A percentile compares a stretch with the other conserved stretches of the same genome.
These are phyloP conservation scores for Phanerodontia chrysosporium DNA, from an alignment of 768 basidiomycete species.

Conservation along the genomic window DNA sequence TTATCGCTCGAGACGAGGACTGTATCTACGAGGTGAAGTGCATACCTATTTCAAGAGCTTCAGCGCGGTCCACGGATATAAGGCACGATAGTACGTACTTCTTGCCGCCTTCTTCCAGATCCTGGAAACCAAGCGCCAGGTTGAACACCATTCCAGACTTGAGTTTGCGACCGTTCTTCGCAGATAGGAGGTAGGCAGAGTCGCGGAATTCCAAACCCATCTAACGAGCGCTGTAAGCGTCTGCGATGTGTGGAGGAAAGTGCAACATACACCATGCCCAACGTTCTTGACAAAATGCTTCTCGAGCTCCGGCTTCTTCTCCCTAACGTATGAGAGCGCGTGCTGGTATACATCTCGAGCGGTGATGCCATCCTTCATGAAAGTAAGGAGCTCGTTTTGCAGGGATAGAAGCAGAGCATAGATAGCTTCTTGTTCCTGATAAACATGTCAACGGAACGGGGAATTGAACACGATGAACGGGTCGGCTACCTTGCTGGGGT, in stretches of 20 bases:
- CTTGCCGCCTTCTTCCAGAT: slow-evolving; percentile 74
- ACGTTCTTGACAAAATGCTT: slow-evolving; percentile 84
- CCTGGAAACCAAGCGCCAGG: slow-evolving; percentile 80
- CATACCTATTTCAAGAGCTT: slow-evolving; percentile 52
- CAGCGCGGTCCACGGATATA: neutral
- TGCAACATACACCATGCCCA: slow-evolving; percentile 74
- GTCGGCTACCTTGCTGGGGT: slow-evolving; percentile 71
- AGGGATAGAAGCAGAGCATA: slow-evolving; percentile 76
- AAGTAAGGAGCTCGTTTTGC: slow-evolving; percentile 68
- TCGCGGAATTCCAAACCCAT: slow-evolving; percentile 97
- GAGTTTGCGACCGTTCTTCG: slow-evolving; percentile 72
- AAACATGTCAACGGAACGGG: neutral
- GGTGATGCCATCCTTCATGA: slow-evolving; percentile 74
- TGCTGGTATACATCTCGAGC: slow-evolving; percentile 81
- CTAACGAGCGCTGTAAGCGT: slow-evolving; percentile 34
- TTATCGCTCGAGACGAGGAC: slow-evolving; percentile 69
- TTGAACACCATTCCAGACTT: slow-evolving; percentile 83
- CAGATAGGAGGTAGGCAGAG: slow-evolving; percentile 71
- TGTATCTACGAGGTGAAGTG: slow-evolving; percentile 85
- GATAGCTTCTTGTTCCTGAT: slow-evolving; percentile 86
- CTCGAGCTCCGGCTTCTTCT: slow-evolving; percentile 79
- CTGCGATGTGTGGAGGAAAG: neutral
- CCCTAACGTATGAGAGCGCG: slow-evolving; percentile 63
- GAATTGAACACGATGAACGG: neutral
- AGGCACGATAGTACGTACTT: slow-evolving; percentile 43